Percentiles rank a stretch among this genome's conserved stretches.
These are phyloP conservation scores for Gardenia jasminoides DNA, from an alignment of 257 asterid genomes.

Conservation along the genomic window DNA sequence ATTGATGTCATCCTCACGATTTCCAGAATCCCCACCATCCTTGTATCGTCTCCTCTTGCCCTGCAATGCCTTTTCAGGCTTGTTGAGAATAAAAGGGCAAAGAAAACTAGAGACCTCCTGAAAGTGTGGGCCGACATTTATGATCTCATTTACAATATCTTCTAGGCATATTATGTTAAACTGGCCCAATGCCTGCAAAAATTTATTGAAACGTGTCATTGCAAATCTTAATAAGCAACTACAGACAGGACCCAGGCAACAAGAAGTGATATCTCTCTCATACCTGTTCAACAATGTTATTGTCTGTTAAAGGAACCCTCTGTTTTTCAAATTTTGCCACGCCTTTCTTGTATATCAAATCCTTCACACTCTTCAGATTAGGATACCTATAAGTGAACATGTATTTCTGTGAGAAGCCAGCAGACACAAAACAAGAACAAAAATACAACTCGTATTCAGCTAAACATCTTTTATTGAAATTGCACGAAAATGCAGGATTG, in stretches of 20 bases:
- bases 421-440: not conserved
- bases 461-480: not conserved
- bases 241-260: not conserved
- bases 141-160: slow-evolving; percentile 78
- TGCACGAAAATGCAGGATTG: not conserved
- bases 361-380: slow-evolving; percentile 77
- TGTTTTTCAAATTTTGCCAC: slow-evolving; percentile 58
- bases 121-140: slow-evolving; percentile 61
- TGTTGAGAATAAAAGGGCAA: slow-evolving; percentile 71
- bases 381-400: slow-evolving; percentile 56
- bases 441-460: not conserved
- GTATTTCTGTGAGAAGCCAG: not conserved
- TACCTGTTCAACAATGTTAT: slow-evolving; percentile 83
- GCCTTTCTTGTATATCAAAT: slow-evolving; percentile 88
- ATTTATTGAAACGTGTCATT: slow-evolving; percentile 1
- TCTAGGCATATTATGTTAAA: slow-evolving; percentile 72
- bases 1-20: slow-evolving; percentile 64
- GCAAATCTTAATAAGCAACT: not conserved
- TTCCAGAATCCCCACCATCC: slow-evolving; percentile 95
- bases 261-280: not conserved
- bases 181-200: slow-evolving; percentile 65
- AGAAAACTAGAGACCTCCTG: slow-evolving; percentile 59
- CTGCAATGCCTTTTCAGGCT: slow-evolving; percentile 70
- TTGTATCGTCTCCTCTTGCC: slow-evolving; percentile 69
- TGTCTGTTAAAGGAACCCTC: slow-evolving; percentile 78